phyloP scores from a whole-genome alignment of 768 basidiomycete species.

The Suillus luteus region DNA sequence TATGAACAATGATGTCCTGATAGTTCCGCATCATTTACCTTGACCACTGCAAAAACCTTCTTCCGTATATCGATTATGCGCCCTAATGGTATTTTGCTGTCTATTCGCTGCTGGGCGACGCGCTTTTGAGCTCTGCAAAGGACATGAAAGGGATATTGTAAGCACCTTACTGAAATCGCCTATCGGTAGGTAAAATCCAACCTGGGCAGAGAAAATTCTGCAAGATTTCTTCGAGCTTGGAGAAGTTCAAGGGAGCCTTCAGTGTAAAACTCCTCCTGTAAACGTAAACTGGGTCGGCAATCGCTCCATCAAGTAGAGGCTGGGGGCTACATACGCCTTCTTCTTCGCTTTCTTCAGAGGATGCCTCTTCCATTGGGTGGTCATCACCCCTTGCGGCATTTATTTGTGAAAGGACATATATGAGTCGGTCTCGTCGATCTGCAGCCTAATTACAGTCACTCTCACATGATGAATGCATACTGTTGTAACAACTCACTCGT shows the following conservation, averaged over 20 bases:
- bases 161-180: conserved; percentile 71
- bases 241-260: conserved; percentile 87
- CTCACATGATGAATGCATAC: conserved; percentile 11
- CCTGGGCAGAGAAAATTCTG: conserved; percentile 95
- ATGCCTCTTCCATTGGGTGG: conserved; percentile 69
- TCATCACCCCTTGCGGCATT: conserved; percentile 86
- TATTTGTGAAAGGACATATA: conserved; percentile 93
- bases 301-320: neutral
- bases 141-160: conserved; percentile 52
- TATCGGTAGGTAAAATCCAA: conserved; percentile 68
- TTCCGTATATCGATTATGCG: conserved; percentile 92
- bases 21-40: conserved; percentile 50
- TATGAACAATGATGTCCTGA: neutral
- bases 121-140: conserved; percentile 91
- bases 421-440: conserved; percentile 93
- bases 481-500: conserved; percentile 61
- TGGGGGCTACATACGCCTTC: conserved; percentile 45
- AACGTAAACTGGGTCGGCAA: conserved; percentile 17
- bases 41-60: conserved; percentile 85
- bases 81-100: conserved; percentile 83
- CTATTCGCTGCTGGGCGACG: conserved; percentile 88
- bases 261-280: conserved; percentile 92
- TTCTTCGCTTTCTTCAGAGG: conserved; percentile 71
- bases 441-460: conserved; percentile 64
- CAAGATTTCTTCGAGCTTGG: conserved; percentile 81